These are phyloP conservation scores for Tetrahymena elliotti DNA, from an alignment of 73 alveolate genomes.

Conservation along the genomic window DNA sequence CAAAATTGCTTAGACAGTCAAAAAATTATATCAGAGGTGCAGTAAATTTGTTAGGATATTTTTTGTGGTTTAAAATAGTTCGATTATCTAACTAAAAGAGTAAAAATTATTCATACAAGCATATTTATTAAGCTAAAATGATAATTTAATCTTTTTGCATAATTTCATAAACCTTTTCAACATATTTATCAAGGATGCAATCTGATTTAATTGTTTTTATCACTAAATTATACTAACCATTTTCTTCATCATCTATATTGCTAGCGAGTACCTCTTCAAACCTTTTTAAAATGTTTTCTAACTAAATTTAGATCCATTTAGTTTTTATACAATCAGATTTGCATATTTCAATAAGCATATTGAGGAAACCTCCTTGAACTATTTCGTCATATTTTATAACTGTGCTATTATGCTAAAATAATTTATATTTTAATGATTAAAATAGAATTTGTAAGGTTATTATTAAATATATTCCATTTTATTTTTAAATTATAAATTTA, in stretches of 20 bases:
- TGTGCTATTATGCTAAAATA: background rate
- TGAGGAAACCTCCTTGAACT: background rate
- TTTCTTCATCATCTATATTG: background rate
- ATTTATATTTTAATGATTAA: background rate
- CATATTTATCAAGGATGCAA: background rate
- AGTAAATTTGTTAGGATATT: background rate
- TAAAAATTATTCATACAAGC: background rate
- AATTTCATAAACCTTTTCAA: background rate
- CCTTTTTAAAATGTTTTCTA: background rate
- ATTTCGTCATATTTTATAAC: background rate
- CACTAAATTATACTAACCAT: background rate
- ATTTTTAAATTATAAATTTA: background rate
- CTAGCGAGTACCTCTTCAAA: background rate
- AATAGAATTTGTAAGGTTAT: too few relatives aligned
- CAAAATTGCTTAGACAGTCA: background rate
- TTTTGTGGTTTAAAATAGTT: background rate
- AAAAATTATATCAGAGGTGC: background rate
- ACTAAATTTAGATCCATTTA: background rate
- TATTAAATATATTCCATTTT: background rate
- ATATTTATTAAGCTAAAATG: background rate
- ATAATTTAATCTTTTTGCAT: background rate
- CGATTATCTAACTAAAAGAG: background rate
- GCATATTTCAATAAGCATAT: background rate
- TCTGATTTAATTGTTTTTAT: background rate
- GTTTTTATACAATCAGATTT: background rate